phyloP scores from a whole-genome alignment of 257 asterid species.

The Primulina eburnea region DNA sequence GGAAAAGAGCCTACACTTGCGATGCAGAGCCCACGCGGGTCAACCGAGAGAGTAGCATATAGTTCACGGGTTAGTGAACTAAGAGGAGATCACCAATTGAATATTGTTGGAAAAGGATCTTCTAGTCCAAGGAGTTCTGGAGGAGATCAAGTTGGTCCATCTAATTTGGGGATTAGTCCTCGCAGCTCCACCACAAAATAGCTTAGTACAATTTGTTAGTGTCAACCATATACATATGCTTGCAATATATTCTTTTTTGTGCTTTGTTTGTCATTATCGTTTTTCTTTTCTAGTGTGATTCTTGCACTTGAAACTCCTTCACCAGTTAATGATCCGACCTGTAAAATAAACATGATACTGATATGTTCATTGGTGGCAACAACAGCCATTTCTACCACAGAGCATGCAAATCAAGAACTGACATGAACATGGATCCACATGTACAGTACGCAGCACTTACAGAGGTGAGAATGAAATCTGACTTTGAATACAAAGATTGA shows the following conservation, averaged over 20 bases:
- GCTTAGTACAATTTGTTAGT: background rate
- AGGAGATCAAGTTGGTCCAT: conserved; percentile 45
- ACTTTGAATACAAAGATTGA: background rate
- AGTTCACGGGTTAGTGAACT: conserved; percentile 63
- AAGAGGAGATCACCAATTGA: conserved; percentile 43
- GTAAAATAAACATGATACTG: conserved; percentile 29
- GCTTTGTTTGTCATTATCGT: conserved; percentile 15
- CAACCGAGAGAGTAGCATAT: conserved; percentile 38
- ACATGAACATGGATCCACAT: background rate
- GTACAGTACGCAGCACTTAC: too few species aligned
- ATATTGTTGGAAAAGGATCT: conserved; percentile 34
- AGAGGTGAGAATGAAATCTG: background rate
- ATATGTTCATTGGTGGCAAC: conserved; percentile 8
- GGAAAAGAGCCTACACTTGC: conserved; percentile 41
- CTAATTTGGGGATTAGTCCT: conserved; percentile 57
- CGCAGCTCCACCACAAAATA: conserved; percentile 28
- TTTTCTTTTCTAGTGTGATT: background rate
- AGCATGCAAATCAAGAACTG: background rate
- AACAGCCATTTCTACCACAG: background rate
- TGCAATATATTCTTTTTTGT: conserved; percentile 11
- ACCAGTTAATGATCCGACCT: conserved; percentile 9
- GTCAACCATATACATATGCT: background rate
- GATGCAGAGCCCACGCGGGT: conserved; percentile 56
- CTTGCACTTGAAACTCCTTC: background rate
- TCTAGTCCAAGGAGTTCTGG: conserved; percentile 53